Evolutionary conservation across 2,329 filamentous ascomycete genomes (phyloP).

Genomic region (Talaromyces sp.): DNA sequence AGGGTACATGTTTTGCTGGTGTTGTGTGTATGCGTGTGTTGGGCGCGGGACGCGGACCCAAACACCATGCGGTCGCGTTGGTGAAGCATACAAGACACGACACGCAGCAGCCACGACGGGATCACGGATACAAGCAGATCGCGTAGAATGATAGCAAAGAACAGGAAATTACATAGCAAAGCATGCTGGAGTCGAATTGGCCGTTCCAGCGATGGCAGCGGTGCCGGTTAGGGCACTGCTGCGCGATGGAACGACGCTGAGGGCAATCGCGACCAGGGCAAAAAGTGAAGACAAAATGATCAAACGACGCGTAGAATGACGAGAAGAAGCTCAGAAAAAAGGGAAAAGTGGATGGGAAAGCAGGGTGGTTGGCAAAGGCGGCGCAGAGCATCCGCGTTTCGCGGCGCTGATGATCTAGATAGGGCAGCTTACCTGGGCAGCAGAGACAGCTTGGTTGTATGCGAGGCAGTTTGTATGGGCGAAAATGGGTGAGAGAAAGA

Average conservation of each 20-base stretch:
- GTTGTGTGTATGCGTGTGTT: not conserved
- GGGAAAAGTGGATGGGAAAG: slow-evolving; percentile 14
- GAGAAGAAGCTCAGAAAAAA: slow-evolving; percentile 8
- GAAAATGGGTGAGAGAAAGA: slow-evolving; percentile 23
- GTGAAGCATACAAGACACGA: not conserved
- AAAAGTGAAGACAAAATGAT: slow-evolving; percentile 20
- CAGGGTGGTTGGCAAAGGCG: slow-evolving; percentile 21
- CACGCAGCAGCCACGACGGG: not conserved
- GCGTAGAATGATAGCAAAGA: not conserved
- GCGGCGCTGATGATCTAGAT: slow-evolving; percentile 19
- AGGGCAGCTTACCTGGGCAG: slow-evolving; percentile 31
- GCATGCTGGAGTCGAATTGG: not conserved
- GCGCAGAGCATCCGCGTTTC: slow-evolving; percentile 15
- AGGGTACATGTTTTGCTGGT: not conserved
- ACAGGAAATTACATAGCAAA: not conserved
- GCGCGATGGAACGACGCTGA: not conserved
- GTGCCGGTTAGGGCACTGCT: not conserved
- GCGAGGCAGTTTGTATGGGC: slow-evolving; percentile 30
- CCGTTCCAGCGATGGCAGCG: not conserved
- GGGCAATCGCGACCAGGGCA: slow-evolving; percentile 18
- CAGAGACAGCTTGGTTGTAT: slow-evolving; percentile 35
- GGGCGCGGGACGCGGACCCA: slow-evolving; percentile 11
- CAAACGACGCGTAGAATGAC: slow-evolving; percentile 15
- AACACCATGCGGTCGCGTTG: slow-evolving; percentile 12
- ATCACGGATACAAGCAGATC: not conserved